Evolutionary conservation across 2,329 filamentous ascomycete species (phyloP).

Genomic region (Cladosporium sp.): DNA sequence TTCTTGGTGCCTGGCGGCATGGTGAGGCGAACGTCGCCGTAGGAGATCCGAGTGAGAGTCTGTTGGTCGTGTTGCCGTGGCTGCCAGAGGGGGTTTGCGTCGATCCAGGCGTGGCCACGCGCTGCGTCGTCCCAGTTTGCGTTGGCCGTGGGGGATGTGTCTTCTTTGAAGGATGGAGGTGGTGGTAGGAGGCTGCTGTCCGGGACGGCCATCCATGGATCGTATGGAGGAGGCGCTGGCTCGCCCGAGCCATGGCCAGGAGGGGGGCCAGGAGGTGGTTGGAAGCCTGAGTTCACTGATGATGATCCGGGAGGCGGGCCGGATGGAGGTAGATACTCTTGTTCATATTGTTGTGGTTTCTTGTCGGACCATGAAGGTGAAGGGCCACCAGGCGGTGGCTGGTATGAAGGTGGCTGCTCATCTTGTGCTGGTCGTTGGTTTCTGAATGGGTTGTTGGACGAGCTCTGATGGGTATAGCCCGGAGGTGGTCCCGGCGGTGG

Average conservation of each 20-base stretch:
- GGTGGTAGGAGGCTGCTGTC: constrained; percentile 73
- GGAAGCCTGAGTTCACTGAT: constrained; percentile 38
- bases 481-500: constrained; percentile 37
- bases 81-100: constrained; percentile 57
- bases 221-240: constrained; percentile 57
- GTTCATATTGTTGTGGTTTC: constrained; percentile 20
- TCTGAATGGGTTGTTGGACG: constrained; percentile 23
- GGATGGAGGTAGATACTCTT: constrained; percentile 10
- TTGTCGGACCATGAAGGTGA: constrained; percentile 29
- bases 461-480: constrained; percentile 23
- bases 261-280: constrained; percentile 23
- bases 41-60: constrained; percentile 48
- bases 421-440: constrained; percentile 18
- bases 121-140: constrained; percentile 64
- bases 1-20: constrained; percentile 44
- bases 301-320: constrained; percentile 35
- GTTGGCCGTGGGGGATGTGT: constrained; percentile 68
- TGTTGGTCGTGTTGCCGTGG: constrained; percentile 44
- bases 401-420: constrained; percentile 26
- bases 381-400: constrained; percentile 34
- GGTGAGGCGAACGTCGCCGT: constrained; percentile 53
- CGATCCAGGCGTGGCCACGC: constrained; percentile 67
- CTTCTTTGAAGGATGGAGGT: constrained; percentile 67
- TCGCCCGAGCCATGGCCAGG: constrained; percentile 22
- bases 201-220: constrained; percentile 73